Conservation (phyloP, 306 rosid species). For the Quillaja saponaria region DNA sequence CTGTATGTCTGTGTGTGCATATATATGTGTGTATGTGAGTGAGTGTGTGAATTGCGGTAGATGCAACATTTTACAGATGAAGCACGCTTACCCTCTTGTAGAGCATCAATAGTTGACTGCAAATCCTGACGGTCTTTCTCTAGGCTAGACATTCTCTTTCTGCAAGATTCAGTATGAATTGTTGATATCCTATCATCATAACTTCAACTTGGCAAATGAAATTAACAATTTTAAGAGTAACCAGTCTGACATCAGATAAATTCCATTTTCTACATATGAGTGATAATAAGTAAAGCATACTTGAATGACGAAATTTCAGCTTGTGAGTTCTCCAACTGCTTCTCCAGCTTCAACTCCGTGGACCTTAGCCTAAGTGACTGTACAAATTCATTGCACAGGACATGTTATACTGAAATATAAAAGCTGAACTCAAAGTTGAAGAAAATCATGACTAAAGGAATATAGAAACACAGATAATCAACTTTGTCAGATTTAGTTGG, state of each 20-base stretch:
- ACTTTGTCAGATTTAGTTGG: no score
- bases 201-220: constrained; percentile 7
- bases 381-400: constrained; percentile 14
- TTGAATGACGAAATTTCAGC: constrained; percentile 79
- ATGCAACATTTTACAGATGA: constrained; percentile 22
- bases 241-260: no score
- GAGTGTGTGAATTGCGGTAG: constrained; percentile 15
- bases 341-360: constrained; percentile 86
- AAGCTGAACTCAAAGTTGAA: no score
- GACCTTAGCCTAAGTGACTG: constrained; percentile 95
- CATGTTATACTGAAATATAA: no score
- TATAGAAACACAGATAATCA: no score
- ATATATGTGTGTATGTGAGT: no score
- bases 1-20: not conserved
- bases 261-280: constrained; percentile 2
- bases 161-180: constrained; percentile 43
- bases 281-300: constrained; percentile 44
- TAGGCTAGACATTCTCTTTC: constrained; percentile 79
- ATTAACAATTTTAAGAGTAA: no score
- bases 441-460: no score
- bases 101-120: constrained; percentile 82
- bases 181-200: constrained; percentile 21
- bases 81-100: constrained; percentile 77
- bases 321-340: constrained; percentile 77
- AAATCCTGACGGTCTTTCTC: constrained; percentile 85